phyloP scores from a whole-genome alignment of 1,284 basidiomycete species.

The Cryptococcus sp. region DNA sequence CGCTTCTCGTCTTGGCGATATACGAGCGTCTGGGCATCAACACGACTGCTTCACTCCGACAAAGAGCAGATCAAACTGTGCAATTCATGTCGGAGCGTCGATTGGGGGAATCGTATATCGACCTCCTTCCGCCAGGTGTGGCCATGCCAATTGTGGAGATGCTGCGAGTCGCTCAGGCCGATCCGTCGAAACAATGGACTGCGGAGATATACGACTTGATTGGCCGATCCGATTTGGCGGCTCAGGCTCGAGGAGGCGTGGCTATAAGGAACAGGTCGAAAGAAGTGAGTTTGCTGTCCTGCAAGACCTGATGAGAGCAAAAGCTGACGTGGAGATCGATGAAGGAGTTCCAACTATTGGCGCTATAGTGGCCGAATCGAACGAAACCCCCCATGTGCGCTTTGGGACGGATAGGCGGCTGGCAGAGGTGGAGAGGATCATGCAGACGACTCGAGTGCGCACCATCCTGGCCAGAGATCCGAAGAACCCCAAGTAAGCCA shows the following conservation, averaged over 20 bases:
- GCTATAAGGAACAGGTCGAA: slow-evolving; percentile 8
- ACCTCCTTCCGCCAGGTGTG: slow-evolving; percentile 59
- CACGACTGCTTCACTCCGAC: background rate
- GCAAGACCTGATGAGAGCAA: background rate
- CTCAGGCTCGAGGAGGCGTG: slow-evolving; percentile 9
- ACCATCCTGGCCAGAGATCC: slow-evolving; percentile 63
- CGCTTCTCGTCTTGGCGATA: slow-evolving; percentile 15
- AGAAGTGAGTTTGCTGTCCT: slow-evolving; percentile 14
- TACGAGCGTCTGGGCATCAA: slow-evolving; percentile 16
- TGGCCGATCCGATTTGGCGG: slow-evolving; percentile 67
- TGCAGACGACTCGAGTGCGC: slow-evolving; percentile 67
- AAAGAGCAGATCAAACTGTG: slow-evolving; percentile 1
- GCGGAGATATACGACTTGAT: slow-evolving; percentile 66
- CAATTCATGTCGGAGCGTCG: slow-evolving; percentile 54
- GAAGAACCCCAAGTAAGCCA: slow-evolving; percentile 62
- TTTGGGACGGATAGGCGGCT: slow-evolving; percentile 79
- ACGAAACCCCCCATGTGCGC: slow-evolving; percentile 57
- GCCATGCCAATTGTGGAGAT: slow-evolving; percentile 77
- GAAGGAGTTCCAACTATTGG: slow-evolving; percentile 17
- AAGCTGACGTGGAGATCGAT: slow-evolving; percentile 5
- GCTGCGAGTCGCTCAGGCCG: slow-evolving; percentile 68
- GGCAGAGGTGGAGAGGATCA: slow-evolving; percentile 79
- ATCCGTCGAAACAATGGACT: slow-evolving; percentile 68
- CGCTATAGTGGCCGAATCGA: slow-evolving; percentile 7
- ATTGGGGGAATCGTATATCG: slow-evolving; percentile 53